Conservation (phyloP, 2,329 filamentous ascomycete genomes). For the Alternaria angustiovoidea region DNA sequence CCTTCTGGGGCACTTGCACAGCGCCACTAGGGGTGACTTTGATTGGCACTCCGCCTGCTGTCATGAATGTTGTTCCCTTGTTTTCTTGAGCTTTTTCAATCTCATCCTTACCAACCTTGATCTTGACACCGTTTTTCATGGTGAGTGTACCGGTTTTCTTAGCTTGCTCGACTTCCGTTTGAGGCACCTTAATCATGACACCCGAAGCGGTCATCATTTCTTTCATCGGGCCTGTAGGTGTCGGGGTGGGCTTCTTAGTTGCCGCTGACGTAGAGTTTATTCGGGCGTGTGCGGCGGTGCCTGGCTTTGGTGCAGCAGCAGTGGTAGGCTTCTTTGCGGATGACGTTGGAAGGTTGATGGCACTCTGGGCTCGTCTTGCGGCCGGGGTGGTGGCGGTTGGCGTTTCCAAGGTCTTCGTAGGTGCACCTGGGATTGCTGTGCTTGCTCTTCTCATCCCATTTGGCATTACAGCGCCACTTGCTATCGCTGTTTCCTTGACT, state of each 20-base stretch:
- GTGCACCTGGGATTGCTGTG: slow-evolving; percentile 37
- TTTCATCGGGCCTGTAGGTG: slow-evolving; percentile 37
- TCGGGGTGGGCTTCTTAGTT: slow-evolving; percentile 23
- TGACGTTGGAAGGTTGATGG: slow-evolving; percentile 27
- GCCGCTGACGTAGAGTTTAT: slow-evolving; percentile 10
- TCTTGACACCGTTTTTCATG: slow-evolving; percentile 39
- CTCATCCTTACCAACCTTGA: slow-evolving; percentile 44
- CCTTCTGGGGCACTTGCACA: slow-evolving; percentile 31
- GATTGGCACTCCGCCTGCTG: slow-evolving; percentile 43
- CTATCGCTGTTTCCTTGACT: slow-evolving; percentile 50
- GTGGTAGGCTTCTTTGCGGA: slow-evolving; percentile 20
- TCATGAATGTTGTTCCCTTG: slow-evolving; percentile 38
- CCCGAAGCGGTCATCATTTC: slow-evolving; percentile 42
- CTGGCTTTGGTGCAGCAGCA: slow-evolving; percentile 17
- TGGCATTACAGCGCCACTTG: slow-evolving; percentile 45
- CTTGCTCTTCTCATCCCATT: slow-evolving; percentile 40
- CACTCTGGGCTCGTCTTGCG: slow-evolving; percentile 37
- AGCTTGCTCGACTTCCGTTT: slow-evolving; percentile 38
- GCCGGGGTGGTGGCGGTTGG: slow-evolving; percentile 19
- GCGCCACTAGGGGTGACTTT: slow-evolving; percentile 41
- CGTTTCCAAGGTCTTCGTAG: slow-evolving; percentile 32
- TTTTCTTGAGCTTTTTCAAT: slow-evolving; percentile 44
- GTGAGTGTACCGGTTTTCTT: slow-evolving; percentile 43
- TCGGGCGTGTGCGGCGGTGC: slow-evolving; percentile 20
- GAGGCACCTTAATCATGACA: slow-evolving; percentile 46